Evolutionary conservation across 2,329 filamentous ascomycete genomes (phyloP), one percentile per base, ranked within the genome.

Genomic region (Beauveria medogensis): DNA sequence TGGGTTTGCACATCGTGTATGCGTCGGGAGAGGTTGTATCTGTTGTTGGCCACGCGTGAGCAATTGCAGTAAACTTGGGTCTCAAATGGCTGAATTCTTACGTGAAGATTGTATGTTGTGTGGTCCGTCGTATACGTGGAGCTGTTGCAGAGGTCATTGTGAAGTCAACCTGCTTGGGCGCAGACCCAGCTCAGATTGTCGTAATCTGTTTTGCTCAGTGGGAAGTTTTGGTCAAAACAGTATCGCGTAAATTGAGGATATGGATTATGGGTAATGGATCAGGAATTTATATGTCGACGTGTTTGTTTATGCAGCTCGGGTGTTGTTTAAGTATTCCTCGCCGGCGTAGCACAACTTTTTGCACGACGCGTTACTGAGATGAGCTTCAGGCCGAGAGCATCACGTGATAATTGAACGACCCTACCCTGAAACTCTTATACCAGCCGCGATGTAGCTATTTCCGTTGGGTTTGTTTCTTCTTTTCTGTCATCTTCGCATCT

Each of bases 1-100:
- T 87, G 87, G 4, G 79, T 79, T 65, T 85, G 82, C 55, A 85
- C 77, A 67, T 83, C 77, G 70, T 87, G 77, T 53, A 86, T 76
- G 62, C 84, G 82, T 63, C 81, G 78, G 47, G 79, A 74, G 37
- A 87, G 72, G 61, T 85, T 81, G 65, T 87, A 87, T 62, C 85
- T 88, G n/a, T 22, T 30, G 0, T 22, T 22, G 24, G 12, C 67
- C 64, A 20, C 54, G 10, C 14, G 20, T 47, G n/a, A 55, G 34
- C 22, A n/a, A 26, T 43, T 30, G 7, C 34, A 37, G 5, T 37
- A 37, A 14, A 37, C 34, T 37, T 14, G 12, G 12, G 34, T 16
- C 34, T 37, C 12, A 14, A 16, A 5, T 37, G 12, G 14, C 34
- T 14, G 6, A 12, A 37, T 14, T 37, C 76, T 64, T 71, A 80